Conservation (phyloP, 768 basidiomycete genomes). For the Mycena amicta region DNA sequence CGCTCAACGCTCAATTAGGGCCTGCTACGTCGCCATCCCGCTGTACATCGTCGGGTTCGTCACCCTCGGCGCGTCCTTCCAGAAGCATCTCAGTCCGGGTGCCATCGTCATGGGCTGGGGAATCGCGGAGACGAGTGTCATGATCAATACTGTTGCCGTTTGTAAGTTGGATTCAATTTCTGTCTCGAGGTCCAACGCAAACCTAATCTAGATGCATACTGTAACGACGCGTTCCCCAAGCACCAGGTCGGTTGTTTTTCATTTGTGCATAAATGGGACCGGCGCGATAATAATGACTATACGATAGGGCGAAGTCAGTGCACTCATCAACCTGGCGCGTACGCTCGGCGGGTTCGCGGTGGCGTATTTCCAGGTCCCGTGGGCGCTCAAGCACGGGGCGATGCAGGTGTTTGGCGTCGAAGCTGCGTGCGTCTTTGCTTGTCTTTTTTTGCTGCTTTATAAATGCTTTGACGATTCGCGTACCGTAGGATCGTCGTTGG, state of each 20-base stretch:
- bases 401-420: conserved; percentile 58
- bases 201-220: conserved; percentile 35
- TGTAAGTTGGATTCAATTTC: too few relatives aligned
- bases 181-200: too few relatives aligned
- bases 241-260: conserved; percentile 23
- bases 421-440: conserved; percentile 42
- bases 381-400: conserved; percentile 54
- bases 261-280: not conserved
- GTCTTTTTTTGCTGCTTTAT: not conserved
- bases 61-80: conserved; percentile 50
- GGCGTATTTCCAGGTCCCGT: conserved; percentile 60
- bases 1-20: conserved; percentile 19
- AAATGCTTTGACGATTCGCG: not conserved
- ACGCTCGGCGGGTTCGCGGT: conserved; percentile 56
- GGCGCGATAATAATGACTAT: not conserved
- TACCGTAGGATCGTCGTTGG: conserved; percentile 19
- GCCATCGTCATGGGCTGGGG: conserved; percentile 65
- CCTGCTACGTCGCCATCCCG: conserved; percentile 53
- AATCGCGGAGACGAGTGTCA: conserved; percentile 40
- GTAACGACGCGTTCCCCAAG: conserved; percentile 46
- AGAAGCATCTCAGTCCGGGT: conserved; percentile 48
- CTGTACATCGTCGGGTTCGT: conserved; percentile 58
- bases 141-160: conserved; percentile 49
- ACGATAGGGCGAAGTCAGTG: conserved; percentile 52
- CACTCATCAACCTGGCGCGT: conserved; percentile 54